A percentile compares a stretch with the other conserved stretches of the same genome.
Conservation (phyloP, 331 rosid genomes). For the Pyrus hybrid region DNA sequence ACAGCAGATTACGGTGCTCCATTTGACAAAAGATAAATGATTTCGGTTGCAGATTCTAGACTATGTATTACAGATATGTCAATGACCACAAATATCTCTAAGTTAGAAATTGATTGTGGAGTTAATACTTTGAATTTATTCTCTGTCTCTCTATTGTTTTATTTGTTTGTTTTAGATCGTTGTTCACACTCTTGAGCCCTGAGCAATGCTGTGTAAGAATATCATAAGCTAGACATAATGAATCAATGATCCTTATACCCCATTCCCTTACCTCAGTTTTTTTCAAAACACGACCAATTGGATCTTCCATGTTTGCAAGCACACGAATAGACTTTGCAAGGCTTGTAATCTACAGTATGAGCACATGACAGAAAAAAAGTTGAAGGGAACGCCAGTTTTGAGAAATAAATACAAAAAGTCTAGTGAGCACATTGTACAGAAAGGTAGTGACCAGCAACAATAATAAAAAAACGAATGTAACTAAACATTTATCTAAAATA, state of each 20-base stretch:
- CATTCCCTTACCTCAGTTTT: slow-evolving; percentile 62
- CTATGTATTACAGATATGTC: background rate
- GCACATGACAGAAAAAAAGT: slow-evolving; percentile 14
- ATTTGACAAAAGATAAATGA: background rate
- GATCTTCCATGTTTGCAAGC: slow-evolving; percentile 96
- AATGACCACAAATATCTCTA: background rate
- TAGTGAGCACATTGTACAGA: background rate
- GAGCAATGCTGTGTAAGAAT: background rate
- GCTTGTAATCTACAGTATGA: slow-evolving; percentile 52
- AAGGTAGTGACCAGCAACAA: background rate
- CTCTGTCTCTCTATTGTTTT: background rate
- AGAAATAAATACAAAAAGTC: background rate
- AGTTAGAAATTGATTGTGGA: background rate
- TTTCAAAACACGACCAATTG: slow-evolving; percentile 71
- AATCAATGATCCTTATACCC: background rate
- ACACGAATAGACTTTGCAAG: slow-evolving; percentile 74
- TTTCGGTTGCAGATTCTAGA: background rate
- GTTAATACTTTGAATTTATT: background rate
- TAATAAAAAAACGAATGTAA: background rate
- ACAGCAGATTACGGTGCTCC: background rate
- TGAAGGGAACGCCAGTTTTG: background rate
- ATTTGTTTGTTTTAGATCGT: background rate
- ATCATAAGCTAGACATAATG: background rate
- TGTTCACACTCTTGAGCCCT: background rate
- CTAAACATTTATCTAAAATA: slow-evolving; percentile 5